Conservation (phyloP, 208 protist genomes). For the Acanthamoeba triangularis region DNA sequence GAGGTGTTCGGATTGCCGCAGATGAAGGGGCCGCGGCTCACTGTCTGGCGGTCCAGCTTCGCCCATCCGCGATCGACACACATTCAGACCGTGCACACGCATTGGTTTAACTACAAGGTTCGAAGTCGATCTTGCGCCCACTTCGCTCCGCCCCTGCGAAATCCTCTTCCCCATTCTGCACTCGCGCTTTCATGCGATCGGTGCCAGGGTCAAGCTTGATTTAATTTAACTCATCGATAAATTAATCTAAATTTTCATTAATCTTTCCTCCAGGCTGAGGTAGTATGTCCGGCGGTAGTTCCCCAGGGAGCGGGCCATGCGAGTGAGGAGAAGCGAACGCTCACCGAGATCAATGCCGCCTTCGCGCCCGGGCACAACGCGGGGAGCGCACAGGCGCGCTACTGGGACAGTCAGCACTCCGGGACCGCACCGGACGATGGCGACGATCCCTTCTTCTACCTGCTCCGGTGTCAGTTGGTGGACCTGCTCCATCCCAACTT, state of each 20-base stretch:
- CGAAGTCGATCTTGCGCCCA: too few species aligned
- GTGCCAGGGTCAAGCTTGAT: too few species aligned
- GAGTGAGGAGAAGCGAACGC: background rate
- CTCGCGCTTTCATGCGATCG: too few species aligned
- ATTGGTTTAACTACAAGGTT: constrained; percentile 76
- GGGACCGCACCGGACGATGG: background rate
- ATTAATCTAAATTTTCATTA: too few species aligned
- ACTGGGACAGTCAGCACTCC: constrained; percentile 15
- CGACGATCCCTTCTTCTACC: constrained; percentile 49
- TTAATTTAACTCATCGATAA: background rate
- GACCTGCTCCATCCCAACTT: constrained; percentile 40
- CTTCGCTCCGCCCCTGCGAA: background rate
- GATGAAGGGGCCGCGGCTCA: constrained; percentile 14
- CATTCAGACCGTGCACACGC: background rate
- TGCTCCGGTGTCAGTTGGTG: constrained; percentile 31
- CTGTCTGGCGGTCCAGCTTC: constrained; percentile 47
- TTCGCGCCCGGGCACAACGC: background rate
- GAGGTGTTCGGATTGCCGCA: constrained; percentile 26
- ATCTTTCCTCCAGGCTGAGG: background rate
- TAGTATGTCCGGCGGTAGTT: background rate
- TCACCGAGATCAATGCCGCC: background rate
- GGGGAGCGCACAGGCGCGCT: background rate
- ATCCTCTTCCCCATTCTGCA: background rate
- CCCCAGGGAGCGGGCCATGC: background rate
- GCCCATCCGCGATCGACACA: constrained; percentile 16